Percentiles rank a stretch among this genome's conserved stretches.
Evolutionary conservation across 1,139 yeast genomes (phyloP).

Genomic region (Suhomyces panamericanus): DNA sequence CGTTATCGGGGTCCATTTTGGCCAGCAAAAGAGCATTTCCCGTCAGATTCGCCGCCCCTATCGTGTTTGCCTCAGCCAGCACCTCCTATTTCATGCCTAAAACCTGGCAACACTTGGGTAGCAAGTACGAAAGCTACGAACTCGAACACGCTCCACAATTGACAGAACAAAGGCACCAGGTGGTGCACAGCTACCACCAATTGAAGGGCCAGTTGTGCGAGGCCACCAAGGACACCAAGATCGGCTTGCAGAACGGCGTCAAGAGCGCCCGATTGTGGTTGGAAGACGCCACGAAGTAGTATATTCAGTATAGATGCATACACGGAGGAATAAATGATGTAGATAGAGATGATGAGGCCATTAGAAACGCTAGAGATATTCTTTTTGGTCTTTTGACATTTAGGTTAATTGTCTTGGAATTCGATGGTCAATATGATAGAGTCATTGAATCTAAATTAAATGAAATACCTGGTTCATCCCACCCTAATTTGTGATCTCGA

Average conservation of each 20-base stretch:
- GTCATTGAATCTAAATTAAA: too few relatives aligned
- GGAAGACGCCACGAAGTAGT: neutral
- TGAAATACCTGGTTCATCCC: too few relatives aligned
- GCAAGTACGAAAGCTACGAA: conserved; percentile 15
- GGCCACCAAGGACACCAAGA: conserved; percentile 3
- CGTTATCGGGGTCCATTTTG: conserved; percentile 57
- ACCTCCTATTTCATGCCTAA: conserved; percentile 40
- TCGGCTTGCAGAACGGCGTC: conserved; percentile 3
- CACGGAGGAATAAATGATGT: neutral
- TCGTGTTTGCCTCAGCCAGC: conserved; percentile 48
- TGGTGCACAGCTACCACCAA: conserved; percentile 16
- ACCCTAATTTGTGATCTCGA: too few relatives aligned
- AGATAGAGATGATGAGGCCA: too few relatives aligned
- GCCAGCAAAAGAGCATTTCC: conserved; percentile 49
- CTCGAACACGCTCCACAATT: conserved; percentile 15
- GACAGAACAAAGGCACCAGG: conserved; percentile 16
- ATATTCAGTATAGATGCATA: neutral
- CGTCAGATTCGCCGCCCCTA: conserved; percentile 51
- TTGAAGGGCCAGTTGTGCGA: conserved; percentile 16
- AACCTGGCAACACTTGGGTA: conserved; percentile 24
- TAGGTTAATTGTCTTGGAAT: too few relatives aligned
- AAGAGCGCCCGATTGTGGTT: conserved; percentile 7
- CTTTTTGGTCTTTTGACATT: too few relatives aligned
- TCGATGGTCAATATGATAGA: neutral
- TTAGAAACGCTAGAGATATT: too few relatives aligned